Evolutionary conservation across 441 rosid genomes (phyloP).

Genomic region (Manihot esculenta): DNA sequence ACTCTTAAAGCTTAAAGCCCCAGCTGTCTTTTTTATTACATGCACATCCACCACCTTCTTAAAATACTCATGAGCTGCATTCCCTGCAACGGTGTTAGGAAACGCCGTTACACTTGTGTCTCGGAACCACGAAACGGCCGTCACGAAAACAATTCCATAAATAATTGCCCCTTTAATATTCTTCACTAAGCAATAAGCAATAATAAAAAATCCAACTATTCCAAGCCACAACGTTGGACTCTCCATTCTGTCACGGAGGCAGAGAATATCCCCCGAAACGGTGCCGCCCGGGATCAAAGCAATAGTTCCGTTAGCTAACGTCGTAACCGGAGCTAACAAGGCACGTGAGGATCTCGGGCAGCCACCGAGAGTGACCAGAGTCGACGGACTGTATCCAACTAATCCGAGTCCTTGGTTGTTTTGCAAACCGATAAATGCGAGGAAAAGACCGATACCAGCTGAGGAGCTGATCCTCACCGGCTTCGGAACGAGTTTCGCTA

Average conservation of each 20-base stretch:
- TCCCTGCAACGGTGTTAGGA: conserved; percentile 56
- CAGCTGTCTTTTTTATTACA: conserved; percentile 60
- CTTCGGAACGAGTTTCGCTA: conserved; percentile 80
- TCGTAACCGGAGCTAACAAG: conserved; percentile 61
- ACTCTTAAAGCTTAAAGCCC: conserved; percentile 62
- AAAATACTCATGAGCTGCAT: conserved; percentile 62
- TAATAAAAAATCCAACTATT: conserved; percentile 75
- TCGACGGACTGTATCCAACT: conserved; percentile 75
- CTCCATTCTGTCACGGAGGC: conserved; percentile 65
- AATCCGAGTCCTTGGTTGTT: conserved; percentile 81
- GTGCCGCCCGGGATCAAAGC: conserved; percentile 55
- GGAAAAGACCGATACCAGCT: conserved; percentile 88
- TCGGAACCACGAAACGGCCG: conserved; percentile 88
- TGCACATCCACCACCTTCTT: conserved; percentile 77
- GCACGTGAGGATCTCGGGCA: conserved; percentile 66
- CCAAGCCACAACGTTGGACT: conserved; percentile 86
- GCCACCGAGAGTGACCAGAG: conserved; percentile 75
- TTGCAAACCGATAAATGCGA: conserved; percentile 88
- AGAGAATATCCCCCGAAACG: conserved; percentile 56
- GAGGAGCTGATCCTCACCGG: conserved; percentile 87
- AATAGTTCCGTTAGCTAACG: conserved; percentile 61
- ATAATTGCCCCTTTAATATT: conserved; percentile 85
- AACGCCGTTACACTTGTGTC: conserved; percentile 72
- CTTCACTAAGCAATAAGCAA: conserved; percentile 71
- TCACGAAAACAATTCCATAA: conserved; percentile 79